phyloP scores from a whole-genome alignment of 768 basidiomycete species.

The Psilocybe cubensis region DNA sequence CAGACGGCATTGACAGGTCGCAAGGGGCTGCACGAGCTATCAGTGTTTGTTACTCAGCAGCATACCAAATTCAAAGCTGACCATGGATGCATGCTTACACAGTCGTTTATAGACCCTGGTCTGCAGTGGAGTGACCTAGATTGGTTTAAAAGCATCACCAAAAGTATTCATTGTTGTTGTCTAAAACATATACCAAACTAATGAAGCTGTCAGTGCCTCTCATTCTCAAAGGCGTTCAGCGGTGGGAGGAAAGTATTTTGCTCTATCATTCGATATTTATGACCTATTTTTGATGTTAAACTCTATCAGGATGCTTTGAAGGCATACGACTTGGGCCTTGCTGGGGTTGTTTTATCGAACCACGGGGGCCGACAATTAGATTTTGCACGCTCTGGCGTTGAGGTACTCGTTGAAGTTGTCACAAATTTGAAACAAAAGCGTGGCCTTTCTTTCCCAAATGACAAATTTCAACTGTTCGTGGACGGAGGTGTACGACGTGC shows the following conservation, averaged over 20 bases:
- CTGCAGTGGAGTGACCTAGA: slow-evolving; percentile 84
- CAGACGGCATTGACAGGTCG: slow-evolving; percentile 69
- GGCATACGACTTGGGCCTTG: slow-evolving; percentile 77
- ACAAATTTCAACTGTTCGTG: slow-evolving; percentile 81
- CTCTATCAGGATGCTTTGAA: slow-evolving; percentile 71
- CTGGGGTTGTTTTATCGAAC: slow-evolving; percentile 85
- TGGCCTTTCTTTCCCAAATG: slow-evolving; percentile 75
- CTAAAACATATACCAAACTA: slow-evolving; percentile 34
- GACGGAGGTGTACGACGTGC: slow-evolving; percentile 95
- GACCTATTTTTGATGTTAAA: not conserved
- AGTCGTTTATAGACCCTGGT: slow-evolving; percentile 95
- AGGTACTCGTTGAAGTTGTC: slow-evolving; percentile 88
- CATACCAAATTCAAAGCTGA: not conserved
- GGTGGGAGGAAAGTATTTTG: slow-evolving; percentile 65
- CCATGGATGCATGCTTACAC: not conserved
- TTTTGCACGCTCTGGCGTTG: slow-evolving; percentile 85
- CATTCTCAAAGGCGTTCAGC: slow-evolving; percentile 88
- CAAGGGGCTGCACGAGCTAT: slow-evolving; percentile 97
- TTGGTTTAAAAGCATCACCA: slow-evolving; percentile 83
- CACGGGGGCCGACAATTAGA: slow-evolving; percentile 83
- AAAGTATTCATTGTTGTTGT: slow-evolving; percentile 38
- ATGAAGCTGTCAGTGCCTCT: slow-evolving; percentile 72
- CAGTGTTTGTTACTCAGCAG: slow-evolving; percentile 35
- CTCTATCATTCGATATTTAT: not conserved
- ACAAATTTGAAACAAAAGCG: slow-evolving; percentile 67